These are phyloP conservation scores for Barbarea vulgaris DNA, from an alignment of 345 rosid species.

Conservation along the genomic window DNA sequence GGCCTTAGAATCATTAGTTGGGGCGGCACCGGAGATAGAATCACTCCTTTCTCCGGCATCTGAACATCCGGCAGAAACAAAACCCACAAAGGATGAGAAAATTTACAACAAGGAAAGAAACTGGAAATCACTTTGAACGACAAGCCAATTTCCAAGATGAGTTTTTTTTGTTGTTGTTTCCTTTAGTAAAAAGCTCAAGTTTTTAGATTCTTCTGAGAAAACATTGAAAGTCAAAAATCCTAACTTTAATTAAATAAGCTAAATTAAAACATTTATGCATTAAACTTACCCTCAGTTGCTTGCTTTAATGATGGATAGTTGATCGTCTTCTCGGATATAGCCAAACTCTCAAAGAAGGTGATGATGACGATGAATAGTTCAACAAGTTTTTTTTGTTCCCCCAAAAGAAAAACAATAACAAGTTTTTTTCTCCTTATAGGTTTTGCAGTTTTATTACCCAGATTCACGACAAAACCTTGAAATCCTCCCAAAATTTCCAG, in stretches of 20 bases:
- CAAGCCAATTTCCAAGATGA: constrained; percentile 32
- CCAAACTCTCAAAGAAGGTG: constrained; percentile 8
- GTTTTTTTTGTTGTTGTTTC: too few species aligned
- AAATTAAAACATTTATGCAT: not conserved
- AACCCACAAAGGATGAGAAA: not conserved
- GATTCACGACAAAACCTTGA: not conserved
- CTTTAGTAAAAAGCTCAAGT: constrained; percentile 5
- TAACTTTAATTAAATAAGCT: not conserved
- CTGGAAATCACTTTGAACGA: constrained; percentile 32
- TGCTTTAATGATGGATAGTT: not conserved
- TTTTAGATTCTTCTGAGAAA: constrained; percentile 34
- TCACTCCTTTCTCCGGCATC: constrained; percentile 71
- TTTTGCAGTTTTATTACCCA: not conserved
- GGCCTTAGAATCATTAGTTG: constrained; percentile 47
- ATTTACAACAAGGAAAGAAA: not conserved
- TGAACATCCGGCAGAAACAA: constrained; percentile 27
- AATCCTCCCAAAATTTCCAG: constrained; percentile 15
- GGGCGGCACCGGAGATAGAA: constrained; percentile 33
- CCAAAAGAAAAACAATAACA: too few species aligned
- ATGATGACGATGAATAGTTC: constrained; percentile 11
- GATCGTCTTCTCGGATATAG: not conserved
- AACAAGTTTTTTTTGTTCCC: too few species aligned
- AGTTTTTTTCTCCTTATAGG: not conserved
- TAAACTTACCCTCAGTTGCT: constrained; percentile 36
- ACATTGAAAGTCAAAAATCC: not conserved